Evolutionary conservation across 2,329 filamentous ascomycete genomes (phyloP).

Genomic region (Fulvia fulva): DNA sequence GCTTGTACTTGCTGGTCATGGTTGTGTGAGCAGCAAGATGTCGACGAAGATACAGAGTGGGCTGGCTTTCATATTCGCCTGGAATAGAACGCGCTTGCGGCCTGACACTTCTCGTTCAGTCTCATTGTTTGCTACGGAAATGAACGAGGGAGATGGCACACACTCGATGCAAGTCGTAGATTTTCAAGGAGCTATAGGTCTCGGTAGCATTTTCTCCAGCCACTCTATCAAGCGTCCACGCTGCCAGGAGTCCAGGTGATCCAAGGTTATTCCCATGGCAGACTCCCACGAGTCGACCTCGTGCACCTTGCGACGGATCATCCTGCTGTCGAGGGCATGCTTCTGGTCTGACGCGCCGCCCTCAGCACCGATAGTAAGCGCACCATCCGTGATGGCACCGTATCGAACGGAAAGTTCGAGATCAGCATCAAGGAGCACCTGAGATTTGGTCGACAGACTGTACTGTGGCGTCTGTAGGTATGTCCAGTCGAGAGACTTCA

Average conservation of each 20-base stretch:
- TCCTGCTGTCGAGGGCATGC: slow-evolving; percentile 5
- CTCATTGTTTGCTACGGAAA: too few relatives aligned
- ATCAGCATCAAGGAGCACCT: slow-evolving; percentile 4
- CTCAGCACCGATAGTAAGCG: slow-evolving; percentile 34
- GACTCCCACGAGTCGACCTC: slow-evolving; percentile 38
- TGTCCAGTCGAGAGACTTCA: slow-evolving; percentile 68
- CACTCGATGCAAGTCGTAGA: background rate
- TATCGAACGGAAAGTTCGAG: slow-evolving; percentile 42
- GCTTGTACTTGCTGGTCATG: background rate
- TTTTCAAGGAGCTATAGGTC: background rate
- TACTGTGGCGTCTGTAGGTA: slow-evolving; percentile 86
- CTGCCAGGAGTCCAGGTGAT: background rate
- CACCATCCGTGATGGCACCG: slow-evolving; percentile 53
- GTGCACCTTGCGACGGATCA: slow-evolving; percentile 44
- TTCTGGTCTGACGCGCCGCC: slow-evolving; percentile 2
- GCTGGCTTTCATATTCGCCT: background rate
- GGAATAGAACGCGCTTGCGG: background rate
- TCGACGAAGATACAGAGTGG: background rate
- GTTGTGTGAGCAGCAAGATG: background rate
- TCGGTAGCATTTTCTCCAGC: slow-evolving; percentile 26
- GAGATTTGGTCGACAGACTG: slow-evolving; percentile 35
- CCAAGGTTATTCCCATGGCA: background rate
- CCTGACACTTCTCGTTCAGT: background rate
- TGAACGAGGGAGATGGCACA: too few relatives aligned
- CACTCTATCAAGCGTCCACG: slow-evolving; percentile 13